Percentiles rank a stretch among this genome's conserved stretches.
phyloP scores from a whole-genome alignment of 129 eudicot species.

The Chrysanthemum lavandulifolium region DNA sequence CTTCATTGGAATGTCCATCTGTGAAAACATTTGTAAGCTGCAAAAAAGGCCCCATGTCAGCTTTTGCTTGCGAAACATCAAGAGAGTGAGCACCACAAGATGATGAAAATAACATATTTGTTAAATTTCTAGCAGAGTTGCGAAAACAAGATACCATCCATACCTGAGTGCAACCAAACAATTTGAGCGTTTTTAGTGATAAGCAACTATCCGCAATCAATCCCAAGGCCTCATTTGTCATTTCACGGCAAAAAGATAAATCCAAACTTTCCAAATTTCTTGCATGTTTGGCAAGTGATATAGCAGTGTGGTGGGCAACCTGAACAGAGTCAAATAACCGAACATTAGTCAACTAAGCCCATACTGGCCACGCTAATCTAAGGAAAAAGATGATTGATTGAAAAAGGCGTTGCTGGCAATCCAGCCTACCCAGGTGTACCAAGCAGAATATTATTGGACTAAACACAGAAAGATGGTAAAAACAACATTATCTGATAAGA shows the following conservation, averaged over 20 bases:
- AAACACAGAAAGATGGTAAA: too few species aligned
- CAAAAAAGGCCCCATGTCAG: neutral
- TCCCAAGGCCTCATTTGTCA: conserved; percentile 81
- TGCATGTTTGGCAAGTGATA: conserved; percentile 68
- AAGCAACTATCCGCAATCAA: conserved; percentile 80
- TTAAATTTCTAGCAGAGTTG: neutral
- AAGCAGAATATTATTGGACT: too few species aligned
- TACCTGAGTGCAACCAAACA: conserved; percentile 99
- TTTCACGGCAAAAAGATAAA: conserved; percentile 83
- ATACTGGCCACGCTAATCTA: too few species aligned
- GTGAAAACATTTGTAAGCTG: conserved; percentile 66
- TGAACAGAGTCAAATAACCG: conserved; percentile 18
- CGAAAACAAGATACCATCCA: neutral
- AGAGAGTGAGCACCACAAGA: neutral
- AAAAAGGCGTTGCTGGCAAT: too few species aligned
- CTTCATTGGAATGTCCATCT: conserved; percentile 72
- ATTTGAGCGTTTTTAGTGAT: conserved; percentile 56
- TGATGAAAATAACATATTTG: neutral
- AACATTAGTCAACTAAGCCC: too few species aligned
- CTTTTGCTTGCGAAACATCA: neutral
- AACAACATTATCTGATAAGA: neutral
- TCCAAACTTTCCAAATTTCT: conserved; percentile 57
- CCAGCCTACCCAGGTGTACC: too few species aligned
- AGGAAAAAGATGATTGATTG: too few species aligned
- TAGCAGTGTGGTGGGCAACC: conserved; percentile 72